phyloP scores from a whole-genome alignment of 306 rosid species.

The Citrullus amarus region DNA sequence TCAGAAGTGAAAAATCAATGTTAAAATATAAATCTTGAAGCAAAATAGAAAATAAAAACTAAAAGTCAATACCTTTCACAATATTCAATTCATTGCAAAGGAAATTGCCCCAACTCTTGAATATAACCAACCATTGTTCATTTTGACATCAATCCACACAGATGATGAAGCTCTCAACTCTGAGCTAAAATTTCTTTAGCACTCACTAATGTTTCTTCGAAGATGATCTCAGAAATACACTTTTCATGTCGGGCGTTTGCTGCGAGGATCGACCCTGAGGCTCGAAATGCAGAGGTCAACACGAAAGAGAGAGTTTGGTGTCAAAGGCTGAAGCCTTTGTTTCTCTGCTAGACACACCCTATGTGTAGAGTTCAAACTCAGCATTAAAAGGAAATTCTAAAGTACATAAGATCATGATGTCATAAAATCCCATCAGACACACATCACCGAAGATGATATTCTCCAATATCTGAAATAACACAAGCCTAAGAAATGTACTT shows the following conservation, averaged over 20 bases:
- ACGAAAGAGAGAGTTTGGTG: neutral
- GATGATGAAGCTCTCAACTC: neutral
- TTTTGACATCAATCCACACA: neutral
- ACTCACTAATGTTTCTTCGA: neutral
- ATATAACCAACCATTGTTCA: neutral
- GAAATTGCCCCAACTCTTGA: too few species aligned
- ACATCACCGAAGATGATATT: neutral
- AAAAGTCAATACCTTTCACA: too few species aligned
- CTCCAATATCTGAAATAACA: neutral
- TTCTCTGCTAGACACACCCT: neutral
- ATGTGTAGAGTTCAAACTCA: neutral
- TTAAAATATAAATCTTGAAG: too few species aligned
- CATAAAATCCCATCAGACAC: neutral
- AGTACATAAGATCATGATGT: neutral
- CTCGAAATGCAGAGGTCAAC: neutral
- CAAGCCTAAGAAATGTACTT: neutral
- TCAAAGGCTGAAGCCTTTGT: neutral
- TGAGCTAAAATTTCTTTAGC: neutral
- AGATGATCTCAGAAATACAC: neutral
- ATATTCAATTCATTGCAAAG: too few species aligned
- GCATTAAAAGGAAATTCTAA: neutral
- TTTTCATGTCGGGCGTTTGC: neutral
- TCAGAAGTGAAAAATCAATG: too few species aligned
- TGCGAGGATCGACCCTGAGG: neutral
- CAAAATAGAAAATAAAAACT: too few species aligned